Conservation (phyloP, 345 rosid genomes). For the Pelargonium nanum region DNA sequence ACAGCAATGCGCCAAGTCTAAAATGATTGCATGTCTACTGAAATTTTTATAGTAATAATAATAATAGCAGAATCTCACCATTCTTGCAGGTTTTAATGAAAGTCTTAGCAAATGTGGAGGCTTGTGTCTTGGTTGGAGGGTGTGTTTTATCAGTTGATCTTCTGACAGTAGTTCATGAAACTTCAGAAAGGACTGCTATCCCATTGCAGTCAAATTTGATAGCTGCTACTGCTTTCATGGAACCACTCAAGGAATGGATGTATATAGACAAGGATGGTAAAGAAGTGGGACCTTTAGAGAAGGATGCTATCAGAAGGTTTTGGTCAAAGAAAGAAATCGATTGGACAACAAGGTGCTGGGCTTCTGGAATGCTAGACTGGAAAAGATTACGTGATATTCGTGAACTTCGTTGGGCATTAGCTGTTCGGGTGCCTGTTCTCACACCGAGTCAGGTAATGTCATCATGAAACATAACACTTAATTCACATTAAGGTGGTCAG, state of each 20-base stretch:
- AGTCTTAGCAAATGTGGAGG: constrained; percentile 79
- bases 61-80: not conserved
- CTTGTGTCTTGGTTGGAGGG: constrained; percentile 96
- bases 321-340: constrained; percentile 89
- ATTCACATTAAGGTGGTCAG: constrained; percentile 3
- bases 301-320: constrained; percentile 86
- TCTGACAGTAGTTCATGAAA: constrained; percentile 89
- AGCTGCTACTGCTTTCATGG: constrained; percentile 99
- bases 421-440: constrained; percentile 88
- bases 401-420: constrained; percentile 96
- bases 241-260: constrained; percentile 98
- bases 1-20: not conserved
- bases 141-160: constrained; percentile 96
- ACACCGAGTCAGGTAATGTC: constrained; percentile 71
- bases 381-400: constrained; percentile 93
- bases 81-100: constrained; percentile 79
- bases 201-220: constrained; percentile 93
- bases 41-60: too few species aligned
- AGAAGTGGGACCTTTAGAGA: constrained; percentile 88
- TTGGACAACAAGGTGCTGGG: constrained; percentile 89
- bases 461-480: not conserved
- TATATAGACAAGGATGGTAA: constrained; percentile 63
- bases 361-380: constrained; percentile 95
- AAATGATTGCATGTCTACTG: not conserved
- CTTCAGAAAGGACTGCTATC: constrained; percentile 92